These are phyloP conservation scores for Casuarina equisetifolia DNA, from an alignment of 306 rosid species.

Conservation along the genomic window DNA sequence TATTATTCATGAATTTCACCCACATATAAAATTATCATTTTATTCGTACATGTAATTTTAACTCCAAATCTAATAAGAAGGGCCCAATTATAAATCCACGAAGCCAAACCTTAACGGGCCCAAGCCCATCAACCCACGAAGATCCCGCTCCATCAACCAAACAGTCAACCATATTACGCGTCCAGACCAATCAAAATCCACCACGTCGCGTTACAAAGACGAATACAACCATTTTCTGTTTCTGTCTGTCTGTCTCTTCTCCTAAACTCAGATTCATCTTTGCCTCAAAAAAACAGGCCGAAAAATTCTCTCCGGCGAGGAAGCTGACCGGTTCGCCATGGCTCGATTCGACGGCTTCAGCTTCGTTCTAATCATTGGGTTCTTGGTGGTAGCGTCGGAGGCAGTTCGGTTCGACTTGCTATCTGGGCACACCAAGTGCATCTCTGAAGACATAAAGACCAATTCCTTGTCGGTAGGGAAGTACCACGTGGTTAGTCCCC, in stretches of 20 bases:
- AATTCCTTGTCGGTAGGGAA: constrained; percentile 90
- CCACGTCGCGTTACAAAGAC: background rate
- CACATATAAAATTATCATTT: no score
- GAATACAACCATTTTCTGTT: background rate
- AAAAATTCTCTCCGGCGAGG: no score
- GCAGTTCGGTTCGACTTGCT: constrained; percentile 83
- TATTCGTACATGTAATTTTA: no score
- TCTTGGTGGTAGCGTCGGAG: constrained; percentile 49
- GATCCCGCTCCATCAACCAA: background rate
- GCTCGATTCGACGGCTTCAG: constrained; percentile 19
- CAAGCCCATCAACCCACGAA: no score
- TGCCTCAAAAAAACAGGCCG: background rate
- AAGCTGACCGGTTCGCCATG: background rate
- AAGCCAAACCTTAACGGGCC: no score
- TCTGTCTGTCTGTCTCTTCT: background rate
- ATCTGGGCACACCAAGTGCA: constrained; percentile 87
- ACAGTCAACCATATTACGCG: background rate
- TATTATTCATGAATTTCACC: no score
- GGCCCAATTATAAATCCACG: no score
- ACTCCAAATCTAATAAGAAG: no score
- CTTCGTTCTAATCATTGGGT: constrained; percentile 32
- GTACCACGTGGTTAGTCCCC: constrained; percentile 63
- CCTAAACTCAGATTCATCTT: background rate
- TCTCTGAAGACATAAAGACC: constrained; percentile 81
- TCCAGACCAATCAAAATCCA: background rate